These are phyloP conservation scores for Kwoniella shivajii DNA, from an alignment of 1,284 basidiomycete species.

Conservation along the genomic window DNA sequence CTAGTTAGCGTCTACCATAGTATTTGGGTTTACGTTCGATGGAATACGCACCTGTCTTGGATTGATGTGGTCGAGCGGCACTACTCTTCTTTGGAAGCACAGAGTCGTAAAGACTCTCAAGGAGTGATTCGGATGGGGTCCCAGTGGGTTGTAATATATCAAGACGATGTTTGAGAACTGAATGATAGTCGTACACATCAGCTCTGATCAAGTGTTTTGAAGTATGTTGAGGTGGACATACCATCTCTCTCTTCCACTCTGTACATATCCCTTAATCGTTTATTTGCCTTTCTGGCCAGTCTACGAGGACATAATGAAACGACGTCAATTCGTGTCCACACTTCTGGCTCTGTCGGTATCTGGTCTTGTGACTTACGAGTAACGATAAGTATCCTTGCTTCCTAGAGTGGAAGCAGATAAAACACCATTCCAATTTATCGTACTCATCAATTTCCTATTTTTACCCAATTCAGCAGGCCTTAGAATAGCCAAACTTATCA, in stretches of 20 bases:
- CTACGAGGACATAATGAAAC: background rate
- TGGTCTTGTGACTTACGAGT: background rate
- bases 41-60: slow-evolving; percentile 15
- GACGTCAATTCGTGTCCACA: no score
- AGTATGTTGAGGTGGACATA: background rate
- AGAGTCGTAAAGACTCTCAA: slow-evolving; percentile 12
- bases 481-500: slow-evolving; percentile 10
- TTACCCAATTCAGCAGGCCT: slow-evolving; percentile 13
- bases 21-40: background rate
- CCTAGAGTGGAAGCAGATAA: slow-evolving; percentile 10
- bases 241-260: slow-evolving; percentile 11
- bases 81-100: slow-evolving; percentile 13
- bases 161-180: slow-evolving; percentile 16
- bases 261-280: slow-evolving; percentile 16
- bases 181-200: background rate
- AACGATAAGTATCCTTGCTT: background rate
- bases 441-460: slow-evolving; percentile 14
- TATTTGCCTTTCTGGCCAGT: slow-evolving; percentile 10
- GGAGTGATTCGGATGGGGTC: background rate
- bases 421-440: slow-evolving; percentile 18
- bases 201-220: background rate
- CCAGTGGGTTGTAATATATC: slow-evolving; percentile 1
- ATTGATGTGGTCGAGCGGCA: slow-evolving; percentile 14
- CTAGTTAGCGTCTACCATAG: background rate
- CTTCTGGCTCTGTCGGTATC: no score